Base-by-base conservation (phyloP, 208 protist genomes). In the Phytomonas sp. region DNA sequence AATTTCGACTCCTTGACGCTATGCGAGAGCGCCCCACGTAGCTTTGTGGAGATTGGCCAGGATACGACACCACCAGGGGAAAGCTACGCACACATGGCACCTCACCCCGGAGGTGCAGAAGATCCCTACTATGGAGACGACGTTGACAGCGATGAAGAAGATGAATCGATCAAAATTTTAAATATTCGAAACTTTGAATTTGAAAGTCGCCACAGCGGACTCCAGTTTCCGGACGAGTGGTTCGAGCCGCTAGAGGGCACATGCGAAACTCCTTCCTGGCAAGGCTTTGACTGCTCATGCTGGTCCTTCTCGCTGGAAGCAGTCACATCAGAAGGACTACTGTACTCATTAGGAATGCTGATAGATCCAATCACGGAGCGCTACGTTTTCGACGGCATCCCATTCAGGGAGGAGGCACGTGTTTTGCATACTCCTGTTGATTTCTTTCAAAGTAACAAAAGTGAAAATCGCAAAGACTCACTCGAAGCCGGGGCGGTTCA, bases 351-450 rank as follows among this genome's bases (percentile, higher is more conserved):
- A 26, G 81, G 83, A 65, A 83, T 93, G 81, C 72, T 95, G n/a
- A 70, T 84, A 32, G 85, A 95, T 67, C 77, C 82, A 4, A 60
- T 78, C 17, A 78, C 37, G 0, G 73, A 76, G 30, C 72, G 66
- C 62, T 90, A 88, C 71, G 76, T 95, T 7, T 81, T 95, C 40
- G 76, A 70, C 26, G 89, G 89, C 4, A 68, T 73, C 4, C 79
- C 83, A 26, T 95, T 93, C 66, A 61, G 67, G 7, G 85, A 95
- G 71, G 85, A 92, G 73, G 85, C 80, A 0, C 83, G 89, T 29
- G 76, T 93, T 32, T 60, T 95, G 2, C 65, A 70, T 32, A 70
- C 78, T 17, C 67, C 62, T 0, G 62, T 68, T 13, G 70, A 23
- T 36, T 51, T 51, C 13, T 51, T 20, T 17, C 13, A 51, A 51